These are phyloP conservation scores for Curvularia sp. DNA, from an alignment of 2,329 filamentous ascomycete genomes.

Conservation along the genomic window DNA sequence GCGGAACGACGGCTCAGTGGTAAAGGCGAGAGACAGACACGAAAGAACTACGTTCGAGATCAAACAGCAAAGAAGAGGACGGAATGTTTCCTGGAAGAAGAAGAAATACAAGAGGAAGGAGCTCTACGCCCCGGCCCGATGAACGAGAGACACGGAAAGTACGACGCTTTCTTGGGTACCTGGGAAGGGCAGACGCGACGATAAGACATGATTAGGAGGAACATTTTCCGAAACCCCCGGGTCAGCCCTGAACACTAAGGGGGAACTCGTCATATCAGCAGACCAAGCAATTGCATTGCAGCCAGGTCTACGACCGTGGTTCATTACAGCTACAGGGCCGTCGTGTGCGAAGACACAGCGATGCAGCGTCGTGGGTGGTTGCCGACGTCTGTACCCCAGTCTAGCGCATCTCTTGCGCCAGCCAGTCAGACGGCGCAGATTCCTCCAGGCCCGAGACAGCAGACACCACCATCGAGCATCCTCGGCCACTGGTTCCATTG, in stretches of 20 bases:
- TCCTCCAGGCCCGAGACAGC: conserved; percentile 21
- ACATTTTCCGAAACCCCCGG: conserved; percentile 13
- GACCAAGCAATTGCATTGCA: conserved; percentile 23
- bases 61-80: conserved; percentile 17
- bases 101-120: conserved; percentile 15
- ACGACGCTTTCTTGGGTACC: conserved; percentile 20
- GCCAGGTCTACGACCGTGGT: conserved; percentile 20
- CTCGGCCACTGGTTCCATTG: conserved; percentile 28
- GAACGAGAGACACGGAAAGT: conserved; percentile 27
- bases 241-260: conserved; percentile 13
- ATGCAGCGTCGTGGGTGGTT: conserved; percentile 41
- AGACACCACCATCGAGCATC: conserved; percentile 21
- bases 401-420: conserved; percentile 23
- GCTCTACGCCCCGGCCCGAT: conserved; percentile 15
- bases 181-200: conserved; percentile 19
- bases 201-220: conserved; percentile 19
- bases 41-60: conserved; percentile 20
- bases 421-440: conserved; percentile 34
- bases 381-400: conserved; percentile 30
- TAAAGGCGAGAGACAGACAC: conserved; percentile 5
- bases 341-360: conserved; percentile 30
- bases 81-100: conserved; percentile 11
- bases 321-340: conserved; percentile 32
- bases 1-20: conserved; percentile 8
- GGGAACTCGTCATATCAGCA: conserved; percentile 18